Evolutionary conservation across 257 asterid species (phyloP).

Genomic region (Phtheirospermum japonicum): DNA sequence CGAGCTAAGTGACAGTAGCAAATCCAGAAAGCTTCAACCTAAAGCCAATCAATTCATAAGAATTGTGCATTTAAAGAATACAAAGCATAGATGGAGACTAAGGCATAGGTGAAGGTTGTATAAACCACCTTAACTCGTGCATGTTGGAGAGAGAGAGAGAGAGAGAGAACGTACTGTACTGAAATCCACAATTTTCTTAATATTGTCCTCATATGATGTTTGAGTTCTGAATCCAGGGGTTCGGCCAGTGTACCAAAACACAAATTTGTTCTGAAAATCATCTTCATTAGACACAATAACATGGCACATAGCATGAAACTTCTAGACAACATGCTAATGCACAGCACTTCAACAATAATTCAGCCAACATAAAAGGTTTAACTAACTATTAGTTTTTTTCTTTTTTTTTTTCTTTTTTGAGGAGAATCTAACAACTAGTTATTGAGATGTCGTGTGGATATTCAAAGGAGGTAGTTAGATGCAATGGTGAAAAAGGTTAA

Average conservation of each 20-base stretch:
- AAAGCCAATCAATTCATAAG: constrained; percentile 18
- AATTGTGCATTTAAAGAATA: constrained; percentile 5
- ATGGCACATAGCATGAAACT: neutral
- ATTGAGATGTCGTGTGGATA: no score
- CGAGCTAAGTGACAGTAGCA: constrained; percentile 95
- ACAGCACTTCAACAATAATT: no score
- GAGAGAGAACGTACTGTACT: constrained; percentile 61
- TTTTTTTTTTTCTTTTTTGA: no score
- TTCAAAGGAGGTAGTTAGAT: neutral
- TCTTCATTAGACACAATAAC: neutral
- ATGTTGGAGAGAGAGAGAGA: neutral
- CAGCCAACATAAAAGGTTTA: no score
- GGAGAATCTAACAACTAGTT: no score
- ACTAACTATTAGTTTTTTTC: no score
- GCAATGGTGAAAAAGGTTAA: neutral
- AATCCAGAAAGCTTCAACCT: constrained; percentile 97
- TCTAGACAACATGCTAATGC: no score
- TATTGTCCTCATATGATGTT: constrained; percentile 90
- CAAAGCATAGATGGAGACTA: neutral
- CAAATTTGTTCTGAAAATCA: constrained; percentile 62
- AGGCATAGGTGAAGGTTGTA: neutral
- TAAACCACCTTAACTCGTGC: no score
- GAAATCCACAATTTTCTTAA: constrained; percentile 85
- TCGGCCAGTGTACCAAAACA: constrained; percentile 96
- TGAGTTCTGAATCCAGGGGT: constrained; percentile 91